A percentile compares a stretch with the other conserved stretches of the same genome.
Conservation (phyloP, 768 basidiomycete species). For the Crucibulum laeve region DNA sequence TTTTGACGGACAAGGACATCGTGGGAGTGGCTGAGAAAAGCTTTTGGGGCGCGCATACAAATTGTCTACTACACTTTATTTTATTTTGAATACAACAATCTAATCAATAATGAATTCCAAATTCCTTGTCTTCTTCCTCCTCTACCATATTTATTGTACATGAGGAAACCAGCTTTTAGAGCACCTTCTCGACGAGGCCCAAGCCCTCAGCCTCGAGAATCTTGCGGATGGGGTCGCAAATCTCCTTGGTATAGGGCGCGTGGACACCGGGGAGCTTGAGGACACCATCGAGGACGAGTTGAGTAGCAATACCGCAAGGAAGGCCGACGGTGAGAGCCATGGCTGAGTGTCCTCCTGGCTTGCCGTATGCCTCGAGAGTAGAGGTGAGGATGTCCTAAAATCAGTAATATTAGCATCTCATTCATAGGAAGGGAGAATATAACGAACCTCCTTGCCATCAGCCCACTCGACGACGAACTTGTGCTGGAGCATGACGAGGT, state of each 20-base stretch:
- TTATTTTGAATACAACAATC: no score
- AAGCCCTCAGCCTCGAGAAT: constrained; percentile 71
- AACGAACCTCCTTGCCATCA: constrained; percentile 67
- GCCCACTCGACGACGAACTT: constrained; percentile 91
- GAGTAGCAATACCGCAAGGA: constrained; percentile 91
- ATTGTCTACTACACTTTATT: no score
- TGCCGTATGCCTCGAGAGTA: constrained; percentile 87
- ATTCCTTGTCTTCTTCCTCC: no score
- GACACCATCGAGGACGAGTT: constrained; percentile 86
- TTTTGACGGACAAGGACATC: no score
- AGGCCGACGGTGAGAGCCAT: constrained; percentile 93
- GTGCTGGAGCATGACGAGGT: constrained; percentile 98
- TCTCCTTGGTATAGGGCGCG: constrained; percentile 83
- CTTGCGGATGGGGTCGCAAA: constrained; percentile 71
- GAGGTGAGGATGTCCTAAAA: constrained; percentile 80
- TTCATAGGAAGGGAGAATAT: neutral
- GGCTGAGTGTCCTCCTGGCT: constrained; percentile 72
- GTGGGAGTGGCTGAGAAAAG: no score
- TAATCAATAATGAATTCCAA: no score
- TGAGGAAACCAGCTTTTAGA: no score
- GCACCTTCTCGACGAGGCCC: constrained; percentile 63
- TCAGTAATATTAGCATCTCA: neutral
- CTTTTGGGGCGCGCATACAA: no score
- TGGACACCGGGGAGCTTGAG: constrained; percentile 75
- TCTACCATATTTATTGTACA: no score